Percentiles rank a stretch among this genome's conserved stretches.
phyloP scores from a whole-genome alignment of 2,329 filamentous ascomycete species.

The Byssochlamys sp. region DNA sequence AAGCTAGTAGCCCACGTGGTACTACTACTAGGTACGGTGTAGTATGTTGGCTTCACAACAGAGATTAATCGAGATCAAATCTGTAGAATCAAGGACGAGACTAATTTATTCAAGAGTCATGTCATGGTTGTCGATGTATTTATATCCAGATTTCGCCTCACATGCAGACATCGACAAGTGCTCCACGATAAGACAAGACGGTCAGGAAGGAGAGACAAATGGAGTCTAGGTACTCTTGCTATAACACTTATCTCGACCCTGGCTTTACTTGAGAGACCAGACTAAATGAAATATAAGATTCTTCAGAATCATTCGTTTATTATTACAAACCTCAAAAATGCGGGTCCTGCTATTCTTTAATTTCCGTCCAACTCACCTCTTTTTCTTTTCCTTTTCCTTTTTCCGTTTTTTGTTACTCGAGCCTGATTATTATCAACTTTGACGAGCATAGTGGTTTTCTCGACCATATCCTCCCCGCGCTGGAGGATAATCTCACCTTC shows the following conservation, averaged over 20 bases:
- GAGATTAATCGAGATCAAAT: slow-evolving; percentile 3
- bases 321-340: no score
- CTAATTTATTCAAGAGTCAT: background rate
- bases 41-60: background rate
- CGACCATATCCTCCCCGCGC: slow-evolving; percentile 30
- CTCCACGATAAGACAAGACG: slow-evolving; percentile 1
- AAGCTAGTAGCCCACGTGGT: background rate
- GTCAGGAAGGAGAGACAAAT: slow-evolving; percentile 7
- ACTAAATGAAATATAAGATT: slow-evolving; percentile 1
- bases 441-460: slow-evolving; percentile 35
- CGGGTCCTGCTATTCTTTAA: no score
- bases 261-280: background rate
- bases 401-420: slow-evolving; percentile 1
- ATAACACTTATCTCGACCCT: slow-evolving; percentile 6
- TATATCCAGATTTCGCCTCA: background rate
- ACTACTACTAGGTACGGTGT: background rate
- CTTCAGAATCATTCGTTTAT: no score
- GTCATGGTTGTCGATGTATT: background rate
- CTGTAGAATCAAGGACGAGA: background rate
- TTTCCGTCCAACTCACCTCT: no score
- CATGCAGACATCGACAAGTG: background rate
- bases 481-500: slow-evolving; percentile 25
- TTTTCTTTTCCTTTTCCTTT: no score
- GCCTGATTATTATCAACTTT: slow-evolving; percentile 32
- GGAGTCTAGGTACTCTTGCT: slow-evolving; percentile 8